Evolutionary conservation across 306 rosid genomes (phyloP), one percentile per base, ranked within the genome.

Genomic region (Aeschynomene evenia): DNA sequence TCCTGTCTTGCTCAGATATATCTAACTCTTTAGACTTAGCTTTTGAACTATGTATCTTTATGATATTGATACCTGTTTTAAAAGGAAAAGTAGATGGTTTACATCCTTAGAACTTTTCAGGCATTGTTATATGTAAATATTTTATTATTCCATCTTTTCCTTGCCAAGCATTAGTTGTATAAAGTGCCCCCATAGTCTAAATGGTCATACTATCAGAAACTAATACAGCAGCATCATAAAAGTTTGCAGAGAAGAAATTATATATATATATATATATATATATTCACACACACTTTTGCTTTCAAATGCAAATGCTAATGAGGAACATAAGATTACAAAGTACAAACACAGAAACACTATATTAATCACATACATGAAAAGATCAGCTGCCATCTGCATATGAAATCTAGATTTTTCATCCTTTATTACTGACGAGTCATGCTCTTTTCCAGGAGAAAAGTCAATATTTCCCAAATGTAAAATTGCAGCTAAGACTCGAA

Each of bases 391-490:
- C 95, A 84, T 84, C 77, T 73, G 85, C 82, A 84, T 55, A 78
- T 90, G 97, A 73, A 88, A 85, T 78, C 76, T 83, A 55, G 99
- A 88, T 40, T 87, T 91, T 61, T 91, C 83, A 80, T 94, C 96
- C 80, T 84, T 91, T 61, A 89, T 36, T 40, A 54, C 80, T 6
- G 97, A 94, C 6, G 97, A 94, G 80, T 94, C 99, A 1, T 94
- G 86, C 83, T 94, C 99, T 75, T 85, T 91, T 70, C 97, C 97
- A 66, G 99, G 97, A 81, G 89, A 94, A 87, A 94, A 94, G 33
- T 94, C 97, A 82, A 94, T 18, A 57, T 94, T 94, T 28, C 99
- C 99, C 73, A 94, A 69, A 77, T 94, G 99, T 53, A 94, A 79
- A 79, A 94, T 87, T 60, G 92, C 96, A 74, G 99, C 97, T 79